Base-by-base conservation (phyloP, 805 yeast genomes). In the Candida verbasci region DNA sequence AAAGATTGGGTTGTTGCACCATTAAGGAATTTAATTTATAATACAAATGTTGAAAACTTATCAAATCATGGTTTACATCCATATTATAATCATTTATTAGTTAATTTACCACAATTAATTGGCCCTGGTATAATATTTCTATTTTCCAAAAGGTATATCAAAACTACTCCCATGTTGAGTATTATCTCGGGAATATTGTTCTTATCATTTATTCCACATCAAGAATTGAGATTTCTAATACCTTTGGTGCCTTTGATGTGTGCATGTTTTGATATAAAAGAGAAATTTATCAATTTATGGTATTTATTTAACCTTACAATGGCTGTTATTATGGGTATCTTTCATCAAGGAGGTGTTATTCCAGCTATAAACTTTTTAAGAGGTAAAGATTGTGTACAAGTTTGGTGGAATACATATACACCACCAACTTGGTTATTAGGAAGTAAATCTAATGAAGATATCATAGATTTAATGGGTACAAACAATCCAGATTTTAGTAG, bases 371-470 rank as follows among this genome's bases (percentile, higher is more conserved):
- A 63, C 16, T 52, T 67, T 36, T 34, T 77, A 3, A 56, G 58
- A 14, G 40, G 48, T 12, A n/a, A 28, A 12, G 34, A 27, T 12
- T 18, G 30, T 22, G 62, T 76, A 0, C 72, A 76, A 24, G 51
- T 91, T 4, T 91, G 95, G 87, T 91, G 97, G 97, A 79, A 87
- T 55, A 87, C 96, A 0, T 93, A 91, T 49, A 75, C 86, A 3
- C 97, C 97, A 0, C 97, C 98, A 3, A 74, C 86, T 4, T 93
- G 96, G 95, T 55, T 91, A 39, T 61, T 82, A 21, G 70, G 68
- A 2, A 9, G 9, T 7, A 33, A 35, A 0, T 24, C 39, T 2
- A 34, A 40, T 16, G 24, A 47, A 33, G 48, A 60, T 1, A 45
- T 65, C 4, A 29, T 65, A n/a, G 82, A 77, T 46, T 54, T 75